A percentile compares a stretch with the other conserved stretches of the same genome.
phyloP scores from a whole-genome alignment of 805 yeast genomes.

The Starmerella khaoyaiensis region DNA sequence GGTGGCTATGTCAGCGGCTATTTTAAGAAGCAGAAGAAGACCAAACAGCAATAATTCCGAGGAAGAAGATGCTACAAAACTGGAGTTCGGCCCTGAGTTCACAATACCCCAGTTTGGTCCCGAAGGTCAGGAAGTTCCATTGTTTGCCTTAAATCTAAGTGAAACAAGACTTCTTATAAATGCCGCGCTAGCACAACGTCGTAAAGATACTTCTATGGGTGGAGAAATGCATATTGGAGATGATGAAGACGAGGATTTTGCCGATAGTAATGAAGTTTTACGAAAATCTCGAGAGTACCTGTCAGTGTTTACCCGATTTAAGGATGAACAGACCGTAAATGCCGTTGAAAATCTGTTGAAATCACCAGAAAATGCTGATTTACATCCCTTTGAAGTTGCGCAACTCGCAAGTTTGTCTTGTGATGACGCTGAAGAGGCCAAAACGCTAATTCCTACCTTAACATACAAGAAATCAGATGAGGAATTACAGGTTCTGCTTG shows the following conservation, averaged over 20 bases:
- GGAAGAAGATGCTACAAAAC: constrained; percentile 81
- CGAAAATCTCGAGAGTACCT: constrained; percentile 84
- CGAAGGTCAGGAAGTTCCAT: constrained; percentile 60
- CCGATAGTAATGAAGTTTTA: constrained; percentile 41
- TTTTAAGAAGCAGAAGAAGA: constrained; percentile 14
- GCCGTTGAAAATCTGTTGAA: constrained; percentile 82
- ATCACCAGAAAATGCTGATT: constrained; percentile 53
- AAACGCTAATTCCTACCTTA: constrained; percentile 81
- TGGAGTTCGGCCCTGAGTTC: constrained; percentile 88
- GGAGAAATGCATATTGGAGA: constrained; percentile 25
- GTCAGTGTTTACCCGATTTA: constrained; percentile 74
- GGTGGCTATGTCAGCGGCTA: constrained; percentile 16
- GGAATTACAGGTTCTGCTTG: constrained; percentile 74
- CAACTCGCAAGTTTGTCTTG: constrained; percentile 81
- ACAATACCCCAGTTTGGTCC: constrained; percentile 68
- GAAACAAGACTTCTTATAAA: constrained; percentile 84
- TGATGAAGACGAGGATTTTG: constrained; percentile 25
- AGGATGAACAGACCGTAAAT: constrained; percentile 81
- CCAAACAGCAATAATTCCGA: constrained; percentile 30
- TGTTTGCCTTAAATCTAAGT: constrained; percentile 74
- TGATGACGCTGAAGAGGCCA: constrained; percentile 95
- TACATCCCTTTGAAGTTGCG: constrained; percentile 93
- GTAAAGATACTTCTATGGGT: constrained; percentile 33
- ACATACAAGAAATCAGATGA: constrained; percentile 69
- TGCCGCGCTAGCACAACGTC: constrained; percentile 72